These are phyloP conservation scores for Begonia peltatifolia DNA, from an alignment of 306 rosid species.

Conservation along the genomic window DNA sequence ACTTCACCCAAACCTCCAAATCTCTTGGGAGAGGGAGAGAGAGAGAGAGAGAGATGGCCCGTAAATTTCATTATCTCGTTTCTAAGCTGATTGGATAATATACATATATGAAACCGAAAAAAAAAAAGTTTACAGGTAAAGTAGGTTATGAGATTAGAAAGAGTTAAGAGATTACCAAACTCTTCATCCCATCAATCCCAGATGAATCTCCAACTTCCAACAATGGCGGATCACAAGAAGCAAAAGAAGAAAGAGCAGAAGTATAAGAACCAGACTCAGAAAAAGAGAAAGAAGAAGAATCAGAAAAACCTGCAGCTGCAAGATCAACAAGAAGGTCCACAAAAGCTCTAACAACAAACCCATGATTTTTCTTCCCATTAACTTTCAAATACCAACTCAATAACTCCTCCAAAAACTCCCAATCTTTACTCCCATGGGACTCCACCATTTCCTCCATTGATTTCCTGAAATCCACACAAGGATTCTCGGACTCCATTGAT, in stretches of 20 bases:
- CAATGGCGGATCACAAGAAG: neutral
- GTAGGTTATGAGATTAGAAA: too few species aligned
- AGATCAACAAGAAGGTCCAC: constrained; percentile 47
- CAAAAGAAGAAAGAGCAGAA: constrained; percentile 2
- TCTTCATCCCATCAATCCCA: too few species aligned
- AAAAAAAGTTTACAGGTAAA: too few species aligned
- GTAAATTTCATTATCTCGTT: too few species aligned
- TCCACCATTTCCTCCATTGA: constrained; percentile 95
- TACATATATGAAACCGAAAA: too few species aligned
- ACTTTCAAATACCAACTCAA: constrained; percentile 58
- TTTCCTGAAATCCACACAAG: constrained; percentile 44
- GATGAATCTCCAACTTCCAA: too few species aligned
- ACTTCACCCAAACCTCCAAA: too few species aligned
- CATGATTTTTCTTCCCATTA: constrained; percentile 53
- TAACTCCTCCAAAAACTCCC: constrained; percentile 62
- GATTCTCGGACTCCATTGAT: constrained; percentile 62
- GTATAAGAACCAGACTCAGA: neutral
- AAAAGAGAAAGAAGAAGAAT: neutral
- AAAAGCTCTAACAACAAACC: constrained; percentile 60
- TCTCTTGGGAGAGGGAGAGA: neutral
- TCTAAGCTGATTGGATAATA: too few species aligned
- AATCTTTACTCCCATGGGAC: constrained; percentile 46
- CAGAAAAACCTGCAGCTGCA: neutral
- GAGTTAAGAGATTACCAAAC: too few species aligned
- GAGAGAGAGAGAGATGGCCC: constrained; percentile 1